phyloP scores from a whole-genome alignment of 1,139 yeast genomes.

The Wickerhamomyces sp. region DNA sequence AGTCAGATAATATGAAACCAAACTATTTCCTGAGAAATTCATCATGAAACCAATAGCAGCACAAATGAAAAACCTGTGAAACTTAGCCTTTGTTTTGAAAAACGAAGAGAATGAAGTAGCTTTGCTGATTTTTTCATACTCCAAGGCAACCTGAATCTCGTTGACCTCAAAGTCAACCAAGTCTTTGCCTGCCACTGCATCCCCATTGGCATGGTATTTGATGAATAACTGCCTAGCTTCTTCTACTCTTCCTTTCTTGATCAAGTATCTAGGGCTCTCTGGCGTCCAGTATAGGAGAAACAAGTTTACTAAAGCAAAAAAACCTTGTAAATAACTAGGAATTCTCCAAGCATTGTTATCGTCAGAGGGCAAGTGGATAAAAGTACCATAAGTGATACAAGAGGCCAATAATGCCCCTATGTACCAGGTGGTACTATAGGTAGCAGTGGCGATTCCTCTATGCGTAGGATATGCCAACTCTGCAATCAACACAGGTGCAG shows the following conservation, averaged over 20 bases:
- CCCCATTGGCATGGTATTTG: constrained; percentile 35
- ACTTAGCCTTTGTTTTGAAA: constrained; percentile 31
- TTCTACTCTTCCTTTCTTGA: constrained; percentile 46
- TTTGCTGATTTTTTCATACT: constrained; percentile 18
- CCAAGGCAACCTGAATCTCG: constrained; percentile 36
- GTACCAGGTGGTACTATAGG: constrained; percentile 46
- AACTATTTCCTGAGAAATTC: constrained; percentile 49
- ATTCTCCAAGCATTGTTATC: constrained; percentile 37
- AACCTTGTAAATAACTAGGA: constrained; percentile 35
- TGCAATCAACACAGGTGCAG: constrained; percentile 30
- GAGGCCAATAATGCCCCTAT: constrained; percentile 54
- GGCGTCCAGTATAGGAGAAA: constrained; percentile 44
- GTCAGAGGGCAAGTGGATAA: constrained; percentile 8
- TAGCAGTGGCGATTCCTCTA: constrained; percentile 40
- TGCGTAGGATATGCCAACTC: constrained; percentile 39
- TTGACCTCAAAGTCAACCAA: constrained; percentile 37
- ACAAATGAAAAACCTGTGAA: constrained; percentile 36
- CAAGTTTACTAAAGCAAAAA: constrained; percentile 30
- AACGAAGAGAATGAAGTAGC: constrained; percentile 32
- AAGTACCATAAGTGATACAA: constrained; percentile 46
- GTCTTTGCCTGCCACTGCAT: constrained; percentile 26
- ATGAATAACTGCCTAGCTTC: constrained; percentile 44
- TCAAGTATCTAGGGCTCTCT: constrained; percentile 71
- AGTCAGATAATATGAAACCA: constrained; percentile 46
- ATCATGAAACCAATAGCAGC: constrained; percentile 34